Base-by-base conservation (phyloP, 768 basidiomycete genomes). In the Pleurotus salmoneostramineus region DNA sequence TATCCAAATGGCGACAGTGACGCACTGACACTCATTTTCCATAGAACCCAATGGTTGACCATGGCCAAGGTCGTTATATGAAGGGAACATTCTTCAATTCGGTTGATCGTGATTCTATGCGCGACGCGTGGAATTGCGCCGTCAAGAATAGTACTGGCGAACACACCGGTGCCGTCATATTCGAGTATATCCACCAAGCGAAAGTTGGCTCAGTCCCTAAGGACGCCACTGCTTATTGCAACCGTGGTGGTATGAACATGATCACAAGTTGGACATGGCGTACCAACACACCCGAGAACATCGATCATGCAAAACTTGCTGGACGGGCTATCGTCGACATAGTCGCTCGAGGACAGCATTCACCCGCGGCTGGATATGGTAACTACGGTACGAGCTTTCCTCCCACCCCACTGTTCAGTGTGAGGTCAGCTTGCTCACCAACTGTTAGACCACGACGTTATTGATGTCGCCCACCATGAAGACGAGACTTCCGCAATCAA, bases 361-460 rank as follows among this genome's bases (percentile, higher is more conserved):
- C 69, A 45, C 67, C 64, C 12, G 34, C 43, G 2, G 40, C 70
- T 33, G 78, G 74, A 6, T 81, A 81, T 57, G 72, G 71, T 14
- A 83, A 83, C 62, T 81, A 80, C 60, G 76, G 81, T 78, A 56
- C 34, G 69, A 56, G 49, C 27, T 50, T n/a, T 49, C 37, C 27
- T 32, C 7, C 12, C n/a, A 31, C 42, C 27, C 27, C 27, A 11
- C 27, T 49, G 6, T 27, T 27, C 5, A 31, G 17, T 15, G 12
- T 7, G 33, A n/a, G 4, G 46, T n/a, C 32, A 5, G 36, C 15
- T 7, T 32, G 37, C 3, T 32, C 15, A 48, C 21, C n/a, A 56
- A 14, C 8, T 6, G 10, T 10, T 36, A 57, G 56, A 60, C 31
- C 34, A 50, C 21, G 21, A 27, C 21, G 21, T 27, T 27, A 27